Evolutionary conservation across 768 basidiomycete species (phyloP), one percentile per base, ranked within the genome.

Genomic region (Tylopilus sp.): DNA sequence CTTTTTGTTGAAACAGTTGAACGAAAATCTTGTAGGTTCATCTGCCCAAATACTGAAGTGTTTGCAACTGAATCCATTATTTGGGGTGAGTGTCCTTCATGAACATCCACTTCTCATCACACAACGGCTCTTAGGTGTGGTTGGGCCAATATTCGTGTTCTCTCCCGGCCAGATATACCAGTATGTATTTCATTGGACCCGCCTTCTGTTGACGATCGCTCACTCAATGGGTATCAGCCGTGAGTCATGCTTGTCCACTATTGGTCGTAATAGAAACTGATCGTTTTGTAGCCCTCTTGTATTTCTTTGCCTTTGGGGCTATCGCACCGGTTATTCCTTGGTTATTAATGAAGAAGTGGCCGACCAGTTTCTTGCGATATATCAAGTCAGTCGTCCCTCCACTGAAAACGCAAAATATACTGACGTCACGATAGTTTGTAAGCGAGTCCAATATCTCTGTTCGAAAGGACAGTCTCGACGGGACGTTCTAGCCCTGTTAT

Each of bases 291-390:
- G 83, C 76, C 4, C 69, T 91, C 21, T 64, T 79, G n/a, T 82
- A 81, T 51, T 90, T 89, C 71, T 91, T 92, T 73, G 68, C 88
- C 45, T 72, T 86, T 40, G 90, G 91, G 26, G 81, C 85, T 10
- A 57, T 81, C 13, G 78, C 81, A 30, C 89, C 88, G 0, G 59
- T 87, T 43, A 61, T 82, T 36, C 74, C 80, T 15, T 90, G 81
- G 79, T 49, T 85, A 15, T 58, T 87, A 50, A 79, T 81, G 53
- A 81, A 77, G 61, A 72, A 70, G 63, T 87, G 82, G 67, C 87
- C 86, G 6, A 76, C 81, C 46, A 78, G 76, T 23, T 75, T 79
- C 53, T 65, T 85, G 52, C 81, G 80, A 59, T 88, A 88, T 69
- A 64, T 88, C 56, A 85, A 84, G 83, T 85, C 28, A 28, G 28